A percentile compares a stretch with the other conserved stretches of the same genome.
phyloP scores from a whole-genome alignment of 306 rosid genomes.

The Ceratonia siliqua region DNA sequence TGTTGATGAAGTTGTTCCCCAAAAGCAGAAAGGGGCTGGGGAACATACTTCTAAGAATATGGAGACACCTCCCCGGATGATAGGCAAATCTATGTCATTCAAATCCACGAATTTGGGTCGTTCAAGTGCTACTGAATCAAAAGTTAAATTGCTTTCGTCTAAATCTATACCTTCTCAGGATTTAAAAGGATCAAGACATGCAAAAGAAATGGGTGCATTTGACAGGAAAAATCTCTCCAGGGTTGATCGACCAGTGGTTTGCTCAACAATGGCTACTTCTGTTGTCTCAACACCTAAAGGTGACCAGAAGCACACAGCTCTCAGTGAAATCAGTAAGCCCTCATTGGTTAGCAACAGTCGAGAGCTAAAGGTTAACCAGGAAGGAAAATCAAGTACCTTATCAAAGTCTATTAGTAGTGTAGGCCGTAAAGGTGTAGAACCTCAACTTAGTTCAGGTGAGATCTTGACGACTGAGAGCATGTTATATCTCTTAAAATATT shows the following conservation, averaged over 20 bases:
- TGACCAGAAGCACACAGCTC: constrained; percentile 61
- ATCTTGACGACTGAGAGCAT: constrained; percentile 13
- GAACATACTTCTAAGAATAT: constrained; percentile 58
- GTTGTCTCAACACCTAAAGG: constrained; percentile 53
- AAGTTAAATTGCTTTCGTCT: constrained; percentile 66
- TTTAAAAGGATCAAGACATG: constrained; percentile 59
- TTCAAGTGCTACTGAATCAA: constrained; percentile 56
- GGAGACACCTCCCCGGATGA: constrained; percentile 54
- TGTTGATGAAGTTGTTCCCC: constrained; percentile 67
- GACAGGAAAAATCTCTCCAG: constrained; percentile 65
- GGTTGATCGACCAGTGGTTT: constrained; percentile 56
- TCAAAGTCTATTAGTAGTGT: constrained; percentile 54
- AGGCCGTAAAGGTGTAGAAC: constrained; percentile 52
- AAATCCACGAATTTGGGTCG: constrained; percentile 58
- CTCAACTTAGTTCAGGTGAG: constrained; percentile 64
- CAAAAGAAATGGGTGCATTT: constrained; percentile 58
- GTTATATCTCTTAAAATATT: constrained; percentile 22
- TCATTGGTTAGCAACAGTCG: constrained; percentile 47
- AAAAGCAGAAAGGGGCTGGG: constrained; percentile 57
- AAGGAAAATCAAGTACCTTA: constrained; percentile 50
- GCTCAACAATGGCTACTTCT: constrained; percentile 54
- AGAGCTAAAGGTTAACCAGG: constrained; percentile 60
- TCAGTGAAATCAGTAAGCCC: constrained; percentile 56
- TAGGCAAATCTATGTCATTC: constrained; percentile 71
- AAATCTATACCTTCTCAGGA: constrained; percentile 53